Evolutionary conservation across 192 early-diverging fungal genomes (phyloP), one percentile per base, ranked within the genome.

Genomic region (Coemansia sp.): DNA sequence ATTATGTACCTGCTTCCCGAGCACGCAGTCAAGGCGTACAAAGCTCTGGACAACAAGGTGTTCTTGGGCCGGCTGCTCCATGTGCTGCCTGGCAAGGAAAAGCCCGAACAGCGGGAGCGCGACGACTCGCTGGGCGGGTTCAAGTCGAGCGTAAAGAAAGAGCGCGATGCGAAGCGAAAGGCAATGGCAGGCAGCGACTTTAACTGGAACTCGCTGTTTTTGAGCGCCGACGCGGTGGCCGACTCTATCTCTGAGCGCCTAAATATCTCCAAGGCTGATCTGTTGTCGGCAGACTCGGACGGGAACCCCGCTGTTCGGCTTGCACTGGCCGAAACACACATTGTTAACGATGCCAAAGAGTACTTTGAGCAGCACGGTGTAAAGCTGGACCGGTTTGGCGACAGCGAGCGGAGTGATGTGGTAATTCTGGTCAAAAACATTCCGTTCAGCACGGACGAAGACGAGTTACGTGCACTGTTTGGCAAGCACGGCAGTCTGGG

Each of bases 401-500:
- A 84, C 64, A 88, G 88, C 59, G 87, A 90, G 43, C 88, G 93
- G 48, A 92, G 91, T 68, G 91, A 93, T 27, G 94, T 92, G 26
- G 88, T 96, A 4, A 91, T 99, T 31, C 74, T 99, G 35, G 93
- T 96, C 55, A 99, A 99, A 80, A 99, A 99, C 74, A 93, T 99
- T 38, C 89, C 94, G 4, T 89, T 79, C 57, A 84, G 84, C 58
- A 90, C 92, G 14, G 88, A 85, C 12, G 91, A 94, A 62, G 89
- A 91, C 11, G 94, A 97, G 57, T 69, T 99, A 23, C 77, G 79
- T 16, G 72, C 86, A 14, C 63, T 95, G 43, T 99, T 96, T 85
- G 92, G 86, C 38, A 88, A 88, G 53, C 90, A 91, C 73, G 97
- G 97, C n/a, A 83, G 86, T 21, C 78, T 99, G 38, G 94, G 94